Evolutionary conservation across 352 stramenopile genomes (phyloP), one percentile per base, ranked within the genome.

Genomic region (Blastocystis sp.): DNA sequence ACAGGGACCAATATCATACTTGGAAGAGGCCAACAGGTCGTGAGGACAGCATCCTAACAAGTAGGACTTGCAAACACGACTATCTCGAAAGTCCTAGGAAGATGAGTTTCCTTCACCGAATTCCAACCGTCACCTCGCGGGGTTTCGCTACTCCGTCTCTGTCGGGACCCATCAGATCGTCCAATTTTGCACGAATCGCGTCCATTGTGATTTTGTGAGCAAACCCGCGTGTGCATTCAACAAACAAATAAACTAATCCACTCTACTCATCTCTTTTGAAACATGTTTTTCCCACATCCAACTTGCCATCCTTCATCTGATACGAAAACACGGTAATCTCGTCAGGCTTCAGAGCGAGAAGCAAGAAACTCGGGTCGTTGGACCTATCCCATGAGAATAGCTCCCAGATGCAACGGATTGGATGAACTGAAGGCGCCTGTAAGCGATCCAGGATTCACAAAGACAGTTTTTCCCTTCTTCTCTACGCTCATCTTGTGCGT

Each of bases 271-370:
- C 38, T 42, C 75, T 85, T 16, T 34, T 51, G 48, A 63, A 85
- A 36, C 24, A 36, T 21, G 24, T 61, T 32, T 85, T 85, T 29
- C 59, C 59, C 40, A 85, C 75, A 14, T 75, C 75, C 40, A 85
- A 29, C 51, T 85, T 85, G 34, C 46, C 63, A 40, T 85, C 54
- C 18, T 73, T 85, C 18, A 85, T 11, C n/a, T 49, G 42, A 72
- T 85, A 85, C n/a, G 75, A 73, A 34, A 85, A 85, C 27, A 85
- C 75, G 36, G 29, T 85, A 11, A 85, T 51, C n/a, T 76, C 57
- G 0, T 56, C 34, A 1, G 40, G 21, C 1, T 51, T 11, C 24
- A 85, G 36, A 32, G 48, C 42, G 29, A 85, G 56, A n/a, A 85
- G 48, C 29, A 85, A 14, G 63, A 85, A 85, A 36, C 57, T 85